phyloP scores from a whole-genome alignment of 1,139 yeast species.

The Hemisphaericaspora subhashii region DNA sequence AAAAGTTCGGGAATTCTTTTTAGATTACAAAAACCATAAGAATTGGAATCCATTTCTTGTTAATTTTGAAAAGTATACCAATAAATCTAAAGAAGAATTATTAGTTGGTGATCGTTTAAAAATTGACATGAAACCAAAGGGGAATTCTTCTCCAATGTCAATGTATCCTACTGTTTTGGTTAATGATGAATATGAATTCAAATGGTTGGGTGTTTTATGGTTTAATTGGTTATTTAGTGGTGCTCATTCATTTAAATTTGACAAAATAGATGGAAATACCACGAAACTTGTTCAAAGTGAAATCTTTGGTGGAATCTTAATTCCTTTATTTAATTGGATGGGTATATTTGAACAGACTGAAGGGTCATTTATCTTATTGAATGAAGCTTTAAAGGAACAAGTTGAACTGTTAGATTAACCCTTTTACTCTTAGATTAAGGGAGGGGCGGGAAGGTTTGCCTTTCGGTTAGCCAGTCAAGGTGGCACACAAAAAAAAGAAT shows the following conservation, averaged over 20 bases:
- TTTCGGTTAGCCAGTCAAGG: no score
- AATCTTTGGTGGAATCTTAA: conserved; percentile 17
- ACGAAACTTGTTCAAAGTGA: conserved; percentile 17
- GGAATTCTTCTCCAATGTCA: conserved; percentile 11
- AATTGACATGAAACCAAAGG: conserved; percentile 16
- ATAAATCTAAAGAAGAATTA: conserved; percentile 7
- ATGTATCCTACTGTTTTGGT: conserved; percentile 14
- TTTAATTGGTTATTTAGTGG: conserved; percentile 17
- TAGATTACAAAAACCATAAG: conserved; percentile 14
- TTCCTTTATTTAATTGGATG: conserved; percentile 10
- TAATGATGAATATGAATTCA: conserved; percentile 10
- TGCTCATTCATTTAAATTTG: conserved; percentile 15
- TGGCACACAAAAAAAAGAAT: no score
- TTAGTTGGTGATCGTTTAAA: conserved; percentile 15
- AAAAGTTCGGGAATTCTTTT: conserved; percentile 13
- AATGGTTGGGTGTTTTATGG: conserved; percentile 16
- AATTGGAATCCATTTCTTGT: conserved; percentile 19
- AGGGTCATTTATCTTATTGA: conserved; percentile 13
- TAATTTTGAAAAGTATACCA: conserved; percentile 14
- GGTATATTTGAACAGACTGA: conserved; percentile 13
- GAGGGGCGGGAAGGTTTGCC: no score
- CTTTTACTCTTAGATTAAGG: no score
- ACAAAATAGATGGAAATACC: conserved; percentile 8
- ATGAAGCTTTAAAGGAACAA: conserved; percentile 15
- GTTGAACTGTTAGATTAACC: conserved; percentile 9